Evolutionary conservation across 2,329 filamentous ascomycete genomes (phyloP).

Genomic region (Diaporthe citrichinensis): DNA sequence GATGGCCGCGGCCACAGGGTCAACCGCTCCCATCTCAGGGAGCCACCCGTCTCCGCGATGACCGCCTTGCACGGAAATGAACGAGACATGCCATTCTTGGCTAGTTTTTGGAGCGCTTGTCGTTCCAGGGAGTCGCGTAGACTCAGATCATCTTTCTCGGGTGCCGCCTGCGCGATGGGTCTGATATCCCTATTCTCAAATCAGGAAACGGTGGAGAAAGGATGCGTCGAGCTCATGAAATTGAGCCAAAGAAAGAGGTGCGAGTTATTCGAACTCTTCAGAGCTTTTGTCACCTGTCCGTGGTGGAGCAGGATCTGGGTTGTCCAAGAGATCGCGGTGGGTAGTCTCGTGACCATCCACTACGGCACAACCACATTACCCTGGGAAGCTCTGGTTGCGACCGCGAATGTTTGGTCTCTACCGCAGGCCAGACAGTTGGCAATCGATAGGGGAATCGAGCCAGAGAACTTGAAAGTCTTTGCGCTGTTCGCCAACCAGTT

Average conservation of each 20-base stretch:
- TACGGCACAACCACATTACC: constrained; percentile 2
- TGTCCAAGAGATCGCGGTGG: constrained; percentile 23
- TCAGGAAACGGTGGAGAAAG: neutral
- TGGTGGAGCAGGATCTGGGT: constrained; percentile 39
- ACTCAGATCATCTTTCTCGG: neutral
- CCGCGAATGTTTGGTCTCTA: neutral
- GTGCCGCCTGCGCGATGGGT: neutral
- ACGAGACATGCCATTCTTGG: neutral
- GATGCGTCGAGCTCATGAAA: neutral
- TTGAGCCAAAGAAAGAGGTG: neutral
- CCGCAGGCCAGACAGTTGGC: neutral
- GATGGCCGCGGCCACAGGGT: constrained; percentile 25
- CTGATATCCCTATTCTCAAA: constrained; percentile 22
- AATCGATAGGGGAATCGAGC: neutral
- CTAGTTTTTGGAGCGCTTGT: neutral
- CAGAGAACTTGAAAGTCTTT: constrained; percentile 32
- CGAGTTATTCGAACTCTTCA: constrained; percentile 29
- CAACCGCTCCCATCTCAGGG: neutral
- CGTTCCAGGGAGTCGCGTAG: neutral
- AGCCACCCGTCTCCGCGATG: neutral
- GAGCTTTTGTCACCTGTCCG: neutral
- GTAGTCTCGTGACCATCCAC: neutral
- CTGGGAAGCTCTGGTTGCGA: constrained; percentile 9
- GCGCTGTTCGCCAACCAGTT: neutral
- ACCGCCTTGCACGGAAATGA: neutral